phyloP scores from a whole-genome alignment of 305 asterid genomes.

The Fraxinus baroniana region DNA sequence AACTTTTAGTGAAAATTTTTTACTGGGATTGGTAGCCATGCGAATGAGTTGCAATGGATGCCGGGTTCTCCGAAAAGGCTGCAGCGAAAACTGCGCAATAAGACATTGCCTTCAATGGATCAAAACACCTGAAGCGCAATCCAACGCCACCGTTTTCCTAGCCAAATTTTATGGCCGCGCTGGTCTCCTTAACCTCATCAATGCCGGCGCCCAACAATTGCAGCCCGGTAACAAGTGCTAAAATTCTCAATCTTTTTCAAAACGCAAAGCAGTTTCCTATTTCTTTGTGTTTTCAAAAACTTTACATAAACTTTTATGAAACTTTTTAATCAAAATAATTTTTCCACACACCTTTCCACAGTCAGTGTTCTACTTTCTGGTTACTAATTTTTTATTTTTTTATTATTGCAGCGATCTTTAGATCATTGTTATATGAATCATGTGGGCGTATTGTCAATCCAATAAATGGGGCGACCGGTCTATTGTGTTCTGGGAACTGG shows the following conservation, averaged over 20 bases:
- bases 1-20: not conserved
- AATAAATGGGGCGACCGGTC: constrained; percentile 76
- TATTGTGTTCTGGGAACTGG: constrained; percentile 62
- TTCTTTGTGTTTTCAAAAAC: not conserved
- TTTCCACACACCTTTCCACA: not conserved
- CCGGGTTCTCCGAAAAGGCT: constrained; percentile 76
- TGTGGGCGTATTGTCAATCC: constrained; percentile 88
- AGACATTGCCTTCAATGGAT: constrained; percentile 81
- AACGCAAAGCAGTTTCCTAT: not conserved
- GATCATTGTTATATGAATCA: constrained; percentile 75
- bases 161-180: constrained; percentile 93
- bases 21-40: constrained; percentile 29
- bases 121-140: constrained; percentile 56
- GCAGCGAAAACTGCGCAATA: constrained; percentile 65
- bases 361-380: not conserved
- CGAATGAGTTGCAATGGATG: constrained; percentile 89
- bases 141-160: constrained; percentile 79
- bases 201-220: constrained; percentile 64
- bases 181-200: constrained; percentile 75
- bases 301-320: not conserved
- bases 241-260: not conserved
- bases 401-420: constrained; percentile 51
- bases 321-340: not conserved
- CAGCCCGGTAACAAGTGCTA: constrained; percentile 59
- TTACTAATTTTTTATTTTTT: not conserved